Percentiles rank a stretch among this genome's conserved stretches.
Conservation (phyloP, 2,329 filamentous ascomycete species). For the Penicillium verrucosum region DNA sequence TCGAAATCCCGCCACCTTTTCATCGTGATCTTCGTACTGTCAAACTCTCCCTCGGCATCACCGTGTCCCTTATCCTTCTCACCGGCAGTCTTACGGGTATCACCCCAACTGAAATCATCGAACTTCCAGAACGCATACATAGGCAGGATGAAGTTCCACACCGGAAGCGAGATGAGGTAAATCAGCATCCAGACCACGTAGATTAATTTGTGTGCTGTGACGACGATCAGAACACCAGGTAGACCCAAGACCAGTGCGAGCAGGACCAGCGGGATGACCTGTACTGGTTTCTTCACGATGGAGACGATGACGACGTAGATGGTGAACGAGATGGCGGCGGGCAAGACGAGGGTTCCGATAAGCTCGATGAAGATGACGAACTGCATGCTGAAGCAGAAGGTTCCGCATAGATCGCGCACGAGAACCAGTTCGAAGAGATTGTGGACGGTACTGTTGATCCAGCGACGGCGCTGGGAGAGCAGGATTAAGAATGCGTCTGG, state of each 20-base stretch:
- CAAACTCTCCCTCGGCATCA: slow-evolving; percentile 92
- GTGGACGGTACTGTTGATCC: slow-evolving; percentile 99
- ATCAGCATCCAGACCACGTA: slow-evolving; percentile 98
- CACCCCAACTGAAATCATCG: slow-evolving; percentile 98
- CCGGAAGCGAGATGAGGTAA: slow-evolving; percentile 85
- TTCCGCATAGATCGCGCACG: slow-evolving; percentile 92
- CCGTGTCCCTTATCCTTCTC: slow-evolving; percentile 81
- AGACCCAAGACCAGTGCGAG: slow-evolving; percentile 89
- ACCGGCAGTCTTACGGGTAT: slow-evolving; percentile 90
- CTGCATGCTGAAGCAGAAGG: slow-evolving; percentile 99
- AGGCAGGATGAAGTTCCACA: slow-evolving; percentile 97
- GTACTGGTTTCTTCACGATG: slow-evolving; percentile 71
- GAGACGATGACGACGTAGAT: slow-evolving; percentile 91
- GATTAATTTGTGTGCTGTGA: slow-evolving; percentile 88
- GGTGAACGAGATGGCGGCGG: slow-evolving; percentile 94
- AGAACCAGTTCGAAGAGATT: slow-evolving; percentile 97
- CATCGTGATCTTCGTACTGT: slow-evolving; percentile 99
- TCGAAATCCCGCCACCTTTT: slow-evolving; percentile 98
- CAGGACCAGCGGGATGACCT: slow-evolving; percentile 86
- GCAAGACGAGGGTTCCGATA: slow-evolving; percentile 88
- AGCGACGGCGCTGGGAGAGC: slow-evolving; percentile 89
- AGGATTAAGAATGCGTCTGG: slow-evolving; percentile 90
- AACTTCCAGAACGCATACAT: slow-evolving; percentile 99
- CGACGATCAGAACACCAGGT: slow-evolving; percentile 82
- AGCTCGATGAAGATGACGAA: slow-evolving; percentile 96